A percentile compares a stretch with the other conserved stretches of the same genome.
Evolutionary conservation across 2,329 filamentous ascomycete genomes (phyloP).

Genomic region (Dactylellina sp.): DNA sequence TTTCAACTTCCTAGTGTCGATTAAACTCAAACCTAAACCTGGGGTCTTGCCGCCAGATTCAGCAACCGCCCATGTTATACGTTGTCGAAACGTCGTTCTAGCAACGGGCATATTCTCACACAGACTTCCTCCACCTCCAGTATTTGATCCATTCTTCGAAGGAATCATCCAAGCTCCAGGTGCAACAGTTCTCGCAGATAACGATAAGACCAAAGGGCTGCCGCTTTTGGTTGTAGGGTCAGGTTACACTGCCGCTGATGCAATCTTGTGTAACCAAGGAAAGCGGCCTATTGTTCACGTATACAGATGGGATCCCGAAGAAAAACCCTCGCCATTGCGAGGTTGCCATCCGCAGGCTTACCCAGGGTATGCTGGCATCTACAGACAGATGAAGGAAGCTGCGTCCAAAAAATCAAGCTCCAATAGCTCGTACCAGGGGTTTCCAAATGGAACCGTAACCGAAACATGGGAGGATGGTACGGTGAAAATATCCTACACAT

Average conservation of each 20-base stretch:
- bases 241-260: constrained; percentile 73
- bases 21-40: constrained; percentile 65
- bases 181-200: background rate
- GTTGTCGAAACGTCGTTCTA: constrained; percentile 70
- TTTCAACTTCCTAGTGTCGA: constrained; percentile 50
- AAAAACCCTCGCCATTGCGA: constrained; percentile 70
- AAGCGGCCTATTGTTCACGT: constrained; percentile 71
- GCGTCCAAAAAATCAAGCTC: constrained; percentile 60
- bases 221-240: constrained; percentile 72
- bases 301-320: constrained; percentile 72
- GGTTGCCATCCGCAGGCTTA: constrained; percentile 73
- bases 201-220: constrained; percentile 41
- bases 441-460: constrained; percentile 61
- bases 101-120: constrained; percentile 72
- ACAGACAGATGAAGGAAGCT: constrained; percentile 72
- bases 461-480: constrained; percentile 62
- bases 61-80: constrained; percentile 66
- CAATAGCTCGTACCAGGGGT: constrained; percentile 31
- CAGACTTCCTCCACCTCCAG: constrained; percentile 67
- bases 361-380: constrained; percentile 72
- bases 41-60: constrained; percentile 5
- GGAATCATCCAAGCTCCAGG: constrained; percentile 57
- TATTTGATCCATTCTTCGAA: constrained; percentile 66
- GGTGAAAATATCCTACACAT: constrained; percentile 61
- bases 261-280: constrained; percentile 69